Evolutionary conservation across 2,329 filamentous ascomycete genomes (phyloP), one percentile per base, ranked within the genome.

Genomic region (Sarocladiaceae sp.): DNA sequence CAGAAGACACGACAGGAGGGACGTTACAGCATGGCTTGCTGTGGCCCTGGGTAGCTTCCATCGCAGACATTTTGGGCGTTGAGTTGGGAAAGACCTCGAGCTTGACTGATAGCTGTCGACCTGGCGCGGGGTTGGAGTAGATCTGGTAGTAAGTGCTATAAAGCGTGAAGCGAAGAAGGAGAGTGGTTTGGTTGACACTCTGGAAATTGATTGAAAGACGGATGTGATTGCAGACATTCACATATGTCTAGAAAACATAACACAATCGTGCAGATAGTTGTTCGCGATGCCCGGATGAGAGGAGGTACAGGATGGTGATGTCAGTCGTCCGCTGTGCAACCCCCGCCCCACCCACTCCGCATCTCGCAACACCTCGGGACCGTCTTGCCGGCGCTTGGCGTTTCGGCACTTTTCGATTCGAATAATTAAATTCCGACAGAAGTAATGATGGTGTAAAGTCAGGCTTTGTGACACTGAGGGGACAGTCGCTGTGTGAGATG

Each of bases 1-100:
- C 78, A 57, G 76, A 73, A 5, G 73, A 63, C n/a, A 82, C 68
- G 40, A 84, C 74, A 6, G 82, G 79, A 8, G 82, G 78, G 50
- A 82, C 72, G 61, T 78, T 80, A 64, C 79, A 82, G 71, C 79
- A 82, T 60, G 78, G 73, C 64, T 73, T 69, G 61, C 71, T 78
- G 65, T 82, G 78, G 65, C 77, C 78, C 62, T 73, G 71, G 54
- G 74, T 70, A 20, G 76, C 75, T 37, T 71, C 71, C 73, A 77
- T 77, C 29, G 72, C 68, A 60, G 76, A 75, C 75, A 78, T 78
- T 13, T 44, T 51, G 4, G 15, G n/a, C 5, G 44, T 17, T 25
- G 26, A 40, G 47, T 28, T 18, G 44, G 18, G 33, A 44, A 40
- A 18, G 20, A 6, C n/a, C 17, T 10, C 3, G 6, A 26, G 20